Percentiles rank a stretch among this genome's conserved stretches.
These are phyloP conservation scores for Talaromyces stipitatus DNA, from an alignment of 495 filamentous ascomycete genomes.

Conservation along the genomic window DNA sequence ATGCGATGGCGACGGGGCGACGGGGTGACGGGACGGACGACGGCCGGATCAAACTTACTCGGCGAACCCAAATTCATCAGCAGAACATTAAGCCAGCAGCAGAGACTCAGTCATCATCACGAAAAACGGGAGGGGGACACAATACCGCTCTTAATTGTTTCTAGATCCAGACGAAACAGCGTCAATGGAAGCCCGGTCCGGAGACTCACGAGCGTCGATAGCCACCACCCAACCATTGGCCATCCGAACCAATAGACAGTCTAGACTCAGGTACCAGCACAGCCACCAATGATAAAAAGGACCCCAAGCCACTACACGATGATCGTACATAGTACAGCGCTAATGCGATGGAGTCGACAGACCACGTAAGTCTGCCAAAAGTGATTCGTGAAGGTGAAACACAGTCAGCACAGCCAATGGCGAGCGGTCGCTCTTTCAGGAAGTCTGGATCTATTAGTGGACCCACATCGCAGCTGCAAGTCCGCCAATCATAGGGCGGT, in stretches of 20 bases:
- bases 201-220: background rate
- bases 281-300: background rate
- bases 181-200: background rate
- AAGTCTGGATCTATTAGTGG: background rate
- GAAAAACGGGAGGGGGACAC: background rate
- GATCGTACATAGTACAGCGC: background rate
- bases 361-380: background rate
- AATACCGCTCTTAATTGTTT: background rate
- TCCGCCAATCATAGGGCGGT: slow-evolving; percentile 2
- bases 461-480: background rate
- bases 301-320: background rate
- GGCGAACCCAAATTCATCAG: background rate
- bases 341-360: background rate
- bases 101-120: background rate
- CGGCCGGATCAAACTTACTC: background rate
- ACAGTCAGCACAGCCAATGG: background rate
- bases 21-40: background rate
- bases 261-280: background rate
- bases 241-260: background rate
- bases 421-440: background rate
- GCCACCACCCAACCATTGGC: background rate
- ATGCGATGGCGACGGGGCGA: background rate
- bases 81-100: background rate
- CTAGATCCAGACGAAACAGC: background rate
- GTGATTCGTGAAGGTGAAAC: background rate